A percentile compares a stretch with the other conserved stretches of the same genome.
These are phyloP conservation scores for Perkinsus marinus DNA, from an alignment of 169 alveolate genomes.

Conservation along the genomic window DNA sequence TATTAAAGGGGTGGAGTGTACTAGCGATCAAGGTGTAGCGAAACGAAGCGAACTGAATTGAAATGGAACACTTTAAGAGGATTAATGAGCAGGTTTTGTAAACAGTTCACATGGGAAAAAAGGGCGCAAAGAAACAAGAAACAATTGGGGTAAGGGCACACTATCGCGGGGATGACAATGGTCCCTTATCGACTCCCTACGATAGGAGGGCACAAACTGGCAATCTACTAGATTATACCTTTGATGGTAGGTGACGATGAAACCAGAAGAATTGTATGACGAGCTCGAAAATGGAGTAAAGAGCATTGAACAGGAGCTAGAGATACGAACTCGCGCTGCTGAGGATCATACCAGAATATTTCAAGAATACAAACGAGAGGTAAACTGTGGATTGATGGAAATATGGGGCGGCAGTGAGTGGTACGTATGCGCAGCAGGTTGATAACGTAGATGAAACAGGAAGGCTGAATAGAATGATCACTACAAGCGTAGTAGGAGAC, in stretches of 20 bases:
- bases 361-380: background rate
- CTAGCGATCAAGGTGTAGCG: too few relatives aligned
- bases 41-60: too few relatives aligned
- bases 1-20: background rate
- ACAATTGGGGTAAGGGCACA: background rate
- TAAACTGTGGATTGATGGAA: background rate
- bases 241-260: background rate
- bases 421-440: background rate
- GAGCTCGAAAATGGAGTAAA: background rate
- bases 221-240: too few relatives aligned
- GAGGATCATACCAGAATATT: background rate
- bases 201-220: too few relatives aligned
- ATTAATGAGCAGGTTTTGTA: too few relatives aligned
- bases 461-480: background rate
- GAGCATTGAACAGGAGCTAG: background rate
- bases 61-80: too few relatives aligned
- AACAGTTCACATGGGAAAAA: background rate
- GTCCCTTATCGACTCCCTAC: too few relatives aligned
- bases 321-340: background rate
- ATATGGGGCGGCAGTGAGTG: background rate
- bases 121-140: background rate
- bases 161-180: too few relatives aligned
- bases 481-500: background rate
- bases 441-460: background rate
- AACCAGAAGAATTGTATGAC: background rate